Base-by-base conservation (phyloP, 1,284 basidiomycete species). In the Austroboletus rostrupii region DNA sequence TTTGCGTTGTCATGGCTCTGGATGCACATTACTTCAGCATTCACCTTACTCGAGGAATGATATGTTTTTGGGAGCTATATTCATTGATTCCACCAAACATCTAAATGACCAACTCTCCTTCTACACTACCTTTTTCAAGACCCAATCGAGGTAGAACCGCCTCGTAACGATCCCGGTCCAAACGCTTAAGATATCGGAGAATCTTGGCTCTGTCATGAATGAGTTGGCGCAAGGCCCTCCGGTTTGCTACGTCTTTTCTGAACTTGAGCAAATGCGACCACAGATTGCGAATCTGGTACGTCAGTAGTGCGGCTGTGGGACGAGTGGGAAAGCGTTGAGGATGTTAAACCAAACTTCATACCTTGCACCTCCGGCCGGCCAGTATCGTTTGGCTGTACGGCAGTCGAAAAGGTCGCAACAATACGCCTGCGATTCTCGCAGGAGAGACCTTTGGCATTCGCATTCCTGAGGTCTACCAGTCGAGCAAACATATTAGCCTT, bases 361-460 rank as follows among this genome's bases (percentile, higher is more conserved):
- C 92, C 90, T 77, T 97, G 93, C 0, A 96, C 93, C 61, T 93
- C 89, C 1, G 89, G 79, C 47, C 85, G 77, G 33, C 92, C 95
- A 2, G 92, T 79, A 66, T 96, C 88, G 48, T 77, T 77, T n/a
- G 80, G 79, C 49, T 83, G 82, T 53, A 77, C 74, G 1, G 79
- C 74, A 7, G 75, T 73, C 21, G 90, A 94, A 74, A 98, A 97
- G 48, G 81, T 84, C 12, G 73, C 70, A 40, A 97, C 77, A 58
- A 96, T 89, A 55, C 92, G 76, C 60, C 82, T 76, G 53, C 87
- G 78, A 69, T 97, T 97, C 70, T 94, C 90, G 56, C 81, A 88
- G 54, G 90, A 82, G 55, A 97, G 86, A 17, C 90, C 92, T 43
- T 73, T 76, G 35, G 90, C 90, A 61, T 87, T 89, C 20, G 95